Base-by-base conservation (phyloP, 176 grass and related monocot species). In the Aegilops umbellulata region DNA sequence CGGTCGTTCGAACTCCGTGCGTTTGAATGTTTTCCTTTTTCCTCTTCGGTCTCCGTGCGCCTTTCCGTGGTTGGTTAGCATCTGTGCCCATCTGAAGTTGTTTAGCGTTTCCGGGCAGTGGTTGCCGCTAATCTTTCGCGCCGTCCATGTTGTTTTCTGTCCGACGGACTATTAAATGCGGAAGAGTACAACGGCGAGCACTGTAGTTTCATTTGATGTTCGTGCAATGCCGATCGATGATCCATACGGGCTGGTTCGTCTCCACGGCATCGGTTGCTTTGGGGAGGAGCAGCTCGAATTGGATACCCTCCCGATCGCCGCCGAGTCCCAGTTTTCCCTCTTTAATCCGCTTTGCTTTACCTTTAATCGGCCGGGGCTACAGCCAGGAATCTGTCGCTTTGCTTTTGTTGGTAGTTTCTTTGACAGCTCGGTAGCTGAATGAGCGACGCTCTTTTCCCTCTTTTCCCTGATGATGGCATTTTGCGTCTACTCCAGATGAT, bases 401-500 rank as follows among this genome's bases (percentile, higher is more conserved):
- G 77, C 74, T 87, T 92, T 83, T 60, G 77, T 95, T 88, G 14
- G 19, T 47, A 58, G 55, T 39, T 90, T 71, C 65, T 89, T 77
- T 91, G 53, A 26, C 69, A 72, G 85, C 60, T 65, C 49, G 75
- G 23, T 60, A 60, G 58, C 32, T 49, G 15, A 47, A 46, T 46
- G 82, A 77, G 35, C 47, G 81, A 36, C 61, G 58, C 79, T 68
- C 57, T 22, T 90, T 84, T 62, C 27, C n/a, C 69, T 46, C 81
- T 85, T 83, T 87, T 79, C 49, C 24, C 3, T 57, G n/a, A n/a
- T n/a, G 55, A 53, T 87, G 69, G 55, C 32, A 78, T 79, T 79
- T 65, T 74, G 78, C 66, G 51, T 1, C 42, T 4, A 46, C 39
- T 64, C 74, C 86, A 98, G 96, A 88, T 82, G 96, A 88, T 82